Base-by-base conservation (phyloP, 257 asterid species). In the Datura wrightii region DNA sequence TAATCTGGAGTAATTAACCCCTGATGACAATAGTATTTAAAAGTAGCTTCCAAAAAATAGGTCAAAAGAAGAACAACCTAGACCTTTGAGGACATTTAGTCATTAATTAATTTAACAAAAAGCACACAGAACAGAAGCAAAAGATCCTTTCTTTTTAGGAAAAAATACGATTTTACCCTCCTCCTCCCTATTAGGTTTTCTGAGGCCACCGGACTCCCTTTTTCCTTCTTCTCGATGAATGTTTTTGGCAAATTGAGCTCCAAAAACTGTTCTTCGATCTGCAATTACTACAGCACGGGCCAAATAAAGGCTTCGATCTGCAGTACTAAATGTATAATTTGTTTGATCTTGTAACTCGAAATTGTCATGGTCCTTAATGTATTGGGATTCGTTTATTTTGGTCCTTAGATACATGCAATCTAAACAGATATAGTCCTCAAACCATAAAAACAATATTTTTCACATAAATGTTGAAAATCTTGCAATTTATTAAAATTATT, bases 1-100 rank as follows among this genome's bases (percentile, higher is more conserved):
- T 1, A 8, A 74, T 18, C 15, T 52, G 63, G 48, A 60, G 39
- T 60, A 60, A 24, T 60, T 60, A 59, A 59, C 1, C 16, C 42
- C 1, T 6, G 63, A 58, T 18, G 63, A 58, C 9, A 31, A 19
- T 46, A 48, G 19, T 19, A n/a, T 1, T 53, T n/a, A n/a, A 7
- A 15, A 50, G 44, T 50, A 50, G 82, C 24, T 78, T 52, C 63
- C 48, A 52, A 78, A 36, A 76, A 78, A 74, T 46, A 74, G 81
- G 81, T 31, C 63, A 52, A 78, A 76, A 52, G 31, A 24, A 56
- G 62, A 76, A 52, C 63, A 76, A 1, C 44, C 81, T 24, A 76
- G 14, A 52, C 63, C 62, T 52, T 13, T 48, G 58, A 6, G 60
- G 59, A 19, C 19, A 19, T 19, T 72, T 72, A 46, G 78, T 39